These are phyloP conservation scores for Simplicillium aogashimaense DNA, from an alignment of 2,329 filamentous ascomycete species.

Conservation along the genomic window DNA sequence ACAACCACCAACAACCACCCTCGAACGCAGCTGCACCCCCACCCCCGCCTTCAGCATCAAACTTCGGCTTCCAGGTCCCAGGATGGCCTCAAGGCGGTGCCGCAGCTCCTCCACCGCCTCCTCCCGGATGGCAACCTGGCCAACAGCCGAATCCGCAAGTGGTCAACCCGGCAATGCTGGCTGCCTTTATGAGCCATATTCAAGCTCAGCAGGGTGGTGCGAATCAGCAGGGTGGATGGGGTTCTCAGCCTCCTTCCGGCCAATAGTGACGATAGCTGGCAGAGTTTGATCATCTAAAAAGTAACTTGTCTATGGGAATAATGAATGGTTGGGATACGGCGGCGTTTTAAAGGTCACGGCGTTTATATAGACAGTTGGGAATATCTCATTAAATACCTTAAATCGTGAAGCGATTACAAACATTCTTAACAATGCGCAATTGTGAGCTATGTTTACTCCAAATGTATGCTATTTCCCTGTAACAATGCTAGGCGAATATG, in stretches of 20 bases:
- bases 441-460: too few relatives aligned
- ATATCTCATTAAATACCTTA: too few relatives aligned
- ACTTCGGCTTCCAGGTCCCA: constrained; percentile 33
- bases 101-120: constrained; percentile 27
- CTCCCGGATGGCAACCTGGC: constrained; percentile 27
- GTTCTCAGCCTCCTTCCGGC: constrained; percentile 17
- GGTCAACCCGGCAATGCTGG: constrained; percentile 49
- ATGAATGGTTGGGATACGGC: not conserved
- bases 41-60: constrained; percentile 16
- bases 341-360: constrained; percentile 1
- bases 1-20: constrained; percentile 19
- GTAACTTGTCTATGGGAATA: constrained; percentile 1
- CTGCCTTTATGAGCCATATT: constrained; percentile 35
- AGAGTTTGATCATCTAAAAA: not conserved
- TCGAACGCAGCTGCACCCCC: constrained; percentile 16
- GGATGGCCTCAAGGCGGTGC: constrained; percentile 28
- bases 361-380: too few relatives aligned
- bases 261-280: constrained; percentile 13
- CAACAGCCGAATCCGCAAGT: constrained; percentile 26
- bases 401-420: too few relatives aligned
- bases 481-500: too few relatives aligned
- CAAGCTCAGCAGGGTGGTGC: constrained; percentile 20
- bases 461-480: too few relatives aligned
- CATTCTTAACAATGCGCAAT: too few relatives aligned
- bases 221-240: constrained; percentile 15